Evolutionary conservation across 371 early-diverging fungal species (phyloP), one percentile per base, ranked within the genome.

Genomic region (Mortierella sp.): DNA sequence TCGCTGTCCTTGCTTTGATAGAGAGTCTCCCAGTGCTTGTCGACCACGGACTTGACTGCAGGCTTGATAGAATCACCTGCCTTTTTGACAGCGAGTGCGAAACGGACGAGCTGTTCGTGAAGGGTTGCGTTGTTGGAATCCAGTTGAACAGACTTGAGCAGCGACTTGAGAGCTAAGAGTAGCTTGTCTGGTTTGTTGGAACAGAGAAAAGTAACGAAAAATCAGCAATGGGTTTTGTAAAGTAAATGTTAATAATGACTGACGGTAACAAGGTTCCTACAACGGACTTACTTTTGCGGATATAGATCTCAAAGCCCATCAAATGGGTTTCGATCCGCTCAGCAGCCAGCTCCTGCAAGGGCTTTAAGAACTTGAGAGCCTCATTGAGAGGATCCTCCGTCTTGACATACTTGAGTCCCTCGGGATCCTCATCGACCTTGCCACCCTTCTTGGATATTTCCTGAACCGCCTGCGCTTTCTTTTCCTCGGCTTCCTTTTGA

Each of bases 341-440:
- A 17, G 87, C 80, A 7, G 86, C 79, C 59, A 89, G 64, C 24
- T 83, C 83, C 58, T 89, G 83, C 31, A 97, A 82, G 7, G 89
- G 90, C 70, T 87, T 84, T 52, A 94, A 79, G 56, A 94, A 94
- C 79, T 88, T 86, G 57, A 89, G 85, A 2, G 94, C 93, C 50
- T 90, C 92, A 6, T 82, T 89, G 37, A 95, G 80, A 42, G 91
- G 90, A 70, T 90, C 89, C 26, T 81, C 81, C 17, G 87, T 80
- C 69, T 83, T 71, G 28, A 41, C 23, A 72, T 61, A 70, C 70
- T 70, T 64, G 57, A 60, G 54, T 24, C 79, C 80, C 31, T 71
- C 79, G n/a, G 73, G 78, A n/a, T 78, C 80, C 50, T 76, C 69
- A 55, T 75, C 79, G 6, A 70, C 50, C 37, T 70, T 75, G 23